phyloP scores from a whole-genome alignment of 768 basidiomycete species.

The Strobilomyces dryophilus region DNA sequence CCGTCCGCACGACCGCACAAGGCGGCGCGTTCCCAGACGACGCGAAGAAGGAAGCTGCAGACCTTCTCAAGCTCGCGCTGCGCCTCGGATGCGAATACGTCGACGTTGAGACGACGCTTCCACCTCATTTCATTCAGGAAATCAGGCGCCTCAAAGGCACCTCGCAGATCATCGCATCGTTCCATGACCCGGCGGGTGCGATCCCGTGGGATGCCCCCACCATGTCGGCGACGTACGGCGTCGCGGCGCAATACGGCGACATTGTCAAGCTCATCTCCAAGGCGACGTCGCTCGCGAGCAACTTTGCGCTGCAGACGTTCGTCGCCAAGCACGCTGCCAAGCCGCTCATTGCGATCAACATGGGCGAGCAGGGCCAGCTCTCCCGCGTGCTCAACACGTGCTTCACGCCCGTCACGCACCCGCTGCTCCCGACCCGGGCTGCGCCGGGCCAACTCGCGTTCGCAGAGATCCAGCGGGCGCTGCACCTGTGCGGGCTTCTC shows the following conservation, averaged over 20 bases:
- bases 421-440: constrained; percentile 76
- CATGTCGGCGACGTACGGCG: constrained; percentile 65
- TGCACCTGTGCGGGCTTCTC: constrained; percentile 76
- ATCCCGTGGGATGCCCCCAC: constrained; percentile 73
- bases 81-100: constrained; percentile 88
- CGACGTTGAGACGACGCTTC: constrained; percentile 83
- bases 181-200: constrained; percentile 89
- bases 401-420: constrained; percentile 89
- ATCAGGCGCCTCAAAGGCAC: constrained; percentile 60
- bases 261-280: constrained; percentile 92
- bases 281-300: constrained; percentile 70
- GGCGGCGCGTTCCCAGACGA: constrained; percentile 89
- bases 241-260: constrained; percentile 70
- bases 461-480: constrained; percentile 76
- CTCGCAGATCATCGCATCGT: constrained; percentile 86
- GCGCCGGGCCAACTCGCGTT: constrained; percentile 94
- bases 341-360: constrained; percentile 93
- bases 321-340: constrained; percentile 55
- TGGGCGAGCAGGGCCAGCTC: constrained; percentile 85
- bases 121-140: constrained; percentile 55
- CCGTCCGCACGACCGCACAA: constrained; percentile 82
- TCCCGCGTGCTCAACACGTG: constrained; percentile 83
- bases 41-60: constrained; percentile 64
- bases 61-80: constrained; percentile 73
- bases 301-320: constrained; percentile 75